Percentiles rank a stretch among this genome's conserved stretches.
These are phyloP conservation scores for Microsporum audouinii DNA, from an alignment of 2,329 filamentous ascomycete species.

Conservation along the genomic window DNA sequence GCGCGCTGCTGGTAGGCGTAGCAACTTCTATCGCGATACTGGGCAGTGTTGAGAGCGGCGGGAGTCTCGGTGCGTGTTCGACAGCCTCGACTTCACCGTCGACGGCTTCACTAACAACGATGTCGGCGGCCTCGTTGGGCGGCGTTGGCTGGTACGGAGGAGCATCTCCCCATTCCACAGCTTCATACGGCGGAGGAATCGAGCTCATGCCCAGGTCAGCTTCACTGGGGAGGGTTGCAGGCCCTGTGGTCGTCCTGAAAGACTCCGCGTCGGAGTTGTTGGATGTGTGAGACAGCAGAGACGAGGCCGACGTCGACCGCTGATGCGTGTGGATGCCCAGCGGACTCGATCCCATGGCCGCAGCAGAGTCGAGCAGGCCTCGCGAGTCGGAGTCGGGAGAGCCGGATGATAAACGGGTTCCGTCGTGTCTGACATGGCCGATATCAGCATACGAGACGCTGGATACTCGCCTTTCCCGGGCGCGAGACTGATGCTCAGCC, in stretches of 20 bases:
- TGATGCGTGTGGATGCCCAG: conserved; percentile 16
- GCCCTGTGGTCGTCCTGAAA: conserved; percentile 12
- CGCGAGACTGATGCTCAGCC: conserved; percentile 35
- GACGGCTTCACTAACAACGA: neutral
- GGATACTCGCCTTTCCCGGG: conserved; percentile 36
- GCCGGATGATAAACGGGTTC: conserved; percentile 36
- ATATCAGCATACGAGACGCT: conserved; percentile 39
- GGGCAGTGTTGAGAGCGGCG: conserved; percentile 14
- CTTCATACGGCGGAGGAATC: conserved; percentile 33
- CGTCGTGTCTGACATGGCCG: conserved; percentile 40
- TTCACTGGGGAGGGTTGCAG: conserved; percentile 18
- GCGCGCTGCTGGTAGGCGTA: conserved; percentile 15
- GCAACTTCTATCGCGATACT: conserved; percentile 19
- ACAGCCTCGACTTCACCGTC: neutral
- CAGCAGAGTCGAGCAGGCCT: conserved; percentile 33
- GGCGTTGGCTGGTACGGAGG: conserved; percentile 25
- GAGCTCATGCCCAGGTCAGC: conserved; percentile 27
- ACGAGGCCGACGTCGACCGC: conserved; percentile 26
- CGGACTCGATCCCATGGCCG: conserved; percentile 24
- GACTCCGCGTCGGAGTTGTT: conserved; percentile 24
- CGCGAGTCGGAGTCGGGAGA: conserved; percentile 38
- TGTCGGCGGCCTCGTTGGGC: neutral
- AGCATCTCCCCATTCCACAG: conserved; percentile 34
- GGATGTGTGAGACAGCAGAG: conserved; percentile 25
- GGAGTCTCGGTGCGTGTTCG: conserved; percentile 5